Base-by-base conservation (phyloP, 192 early-diverging fungal species). In the Allomyces arbusculus region DNA sequence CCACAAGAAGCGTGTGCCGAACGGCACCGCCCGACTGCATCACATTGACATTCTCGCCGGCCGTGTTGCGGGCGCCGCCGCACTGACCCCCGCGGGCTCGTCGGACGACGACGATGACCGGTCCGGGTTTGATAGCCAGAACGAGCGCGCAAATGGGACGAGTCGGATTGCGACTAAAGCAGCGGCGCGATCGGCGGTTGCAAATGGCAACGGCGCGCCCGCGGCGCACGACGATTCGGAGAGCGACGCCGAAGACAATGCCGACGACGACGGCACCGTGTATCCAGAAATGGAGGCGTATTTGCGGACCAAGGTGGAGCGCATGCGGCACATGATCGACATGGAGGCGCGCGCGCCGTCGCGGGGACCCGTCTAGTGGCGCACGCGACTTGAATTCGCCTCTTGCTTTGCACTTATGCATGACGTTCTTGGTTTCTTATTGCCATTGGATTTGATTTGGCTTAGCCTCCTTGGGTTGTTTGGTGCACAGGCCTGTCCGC, bases 251-350 rank as follows among this genome's bases (percentile, higher is more conserved):
- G 33, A 40, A 7, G 33, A 40, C 33, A 40, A 40, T 40, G 1
- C 67, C 66, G 22, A 70, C 68, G 62, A 70, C 67, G 16, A 78
- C 24, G 75, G 73, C 45, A 77, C 75, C 78, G 68, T 24, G 24
- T 70, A 58, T 12, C 62, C 73, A 7, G 86, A 96, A 69, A 68
- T 91, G 7, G 89, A 94, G 76, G 79, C 78, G 65, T 95, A 97
- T 68, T 70, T 97, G 22, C 78, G 84, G 61, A 90, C 92, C 66
- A 94, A 97, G 73, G 85, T 93, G 0, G 83, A 89, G 72, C 79
- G 84, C 63, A 97, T 95, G 94, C 84, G 90, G 43, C 94, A 97
- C 69, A 82, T 92, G 70, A 78, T 97, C 65, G 73, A 84, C 62
- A 76, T 90, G 9, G 12, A 14, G 64, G 23, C 64, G 33, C 33